Evolutionary conservation across 192 early-diverging fungal species (phyloP).

Genomic region (Martensiomyces pterosporus): DNA sequence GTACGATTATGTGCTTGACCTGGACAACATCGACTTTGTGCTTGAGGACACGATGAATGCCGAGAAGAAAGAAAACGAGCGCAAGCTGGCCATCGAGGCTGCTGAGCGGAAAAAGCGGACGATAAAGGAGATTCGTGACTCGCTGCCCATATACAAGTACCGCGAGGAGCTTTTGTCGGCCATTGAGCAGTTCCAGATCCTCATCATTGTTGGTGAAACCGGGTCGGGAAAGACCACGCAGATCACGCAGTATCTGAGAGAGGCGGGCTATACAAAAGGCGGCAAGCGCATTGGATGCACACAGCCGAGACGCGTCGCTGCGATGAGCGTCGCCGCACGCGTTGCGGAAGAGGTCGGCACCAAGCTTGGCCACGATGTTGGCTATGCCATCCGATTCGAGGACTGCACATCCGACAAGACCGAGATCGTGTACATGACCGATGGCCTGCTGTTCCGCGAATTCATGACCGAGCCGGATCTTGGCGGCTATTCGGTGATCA

Average conservation of each 20-base stretch:
- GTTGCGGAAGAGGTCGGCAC: conserved; percentile 97
- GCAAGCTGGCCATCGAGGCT: conserved; percentile 57
- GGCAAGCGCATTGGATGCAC: conserved; percentile 93
- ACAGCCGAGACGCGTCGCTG: conserved; percentile 95
- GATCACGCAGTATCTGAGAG: conserved; percentile 92
- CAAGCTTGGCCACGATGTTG: conserved; percentile 88
- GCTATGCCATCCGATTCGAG: conserved; percentile 97
- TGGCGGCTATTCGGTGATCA: conserved; percentile 82
- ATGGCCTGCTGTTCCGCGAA: conserved; percentile 95
- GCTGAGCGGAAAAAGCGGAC: conserved; percentile 63
- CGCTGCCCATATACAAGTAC: conserved; percentile 87
- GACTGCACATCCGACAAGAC: conserved; percentile 97
- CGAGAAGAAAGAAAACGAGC: conserved; percentile 52
- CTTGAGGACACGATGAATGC: conserved; percentile 63
- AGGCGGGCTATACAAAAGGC: conserved; percentile 88
- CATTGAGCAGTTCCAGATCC: conserved; percentile 75
- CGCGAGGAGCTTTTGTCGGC: conserved; percentile 80
- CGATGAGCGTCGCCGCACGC: conserved; percentile 95
- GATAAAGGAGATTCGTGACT: conserved; percentile 54
- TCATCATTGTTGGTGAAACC: conserved; percentile 97
- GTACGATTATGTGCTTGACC: conserved; percentile 95
- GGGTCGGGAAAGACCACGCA: conserved; percentile 99
- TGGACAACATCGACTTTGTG: conserved; percentile 88
- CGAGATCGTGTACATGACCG: conserved; percentile 96
- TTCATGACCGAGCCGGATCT: conserved; percentile 96